These are phyloP conservation scores for Botrytis squamosa DNA, from an alignment of 2,329 filamentous ascomycete genomes.

Conservation along the genomic window DNA sequence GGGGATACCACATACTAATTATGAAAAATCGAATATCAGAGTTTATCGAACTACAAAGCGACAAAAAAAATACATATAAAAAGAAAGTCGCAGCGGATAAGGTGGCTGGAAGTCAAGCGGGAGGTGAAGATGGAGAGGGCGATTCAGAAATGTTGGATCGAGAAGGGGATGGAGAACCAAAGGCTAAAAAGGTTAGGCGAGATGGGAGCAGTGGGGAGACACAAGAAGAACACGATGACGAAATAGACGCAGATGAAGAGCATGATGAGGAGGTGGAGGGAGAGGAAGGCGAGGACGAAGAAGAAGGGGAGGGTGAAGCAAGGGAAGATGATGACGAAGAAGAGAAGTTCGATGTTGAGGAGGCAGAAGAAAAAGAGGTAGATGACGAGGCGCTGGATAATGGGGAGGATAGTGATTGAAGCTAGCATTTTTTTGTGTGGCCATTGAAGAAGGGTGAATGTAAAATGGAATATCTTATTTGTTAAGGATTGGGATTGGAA, in stretches of 20 bases:
- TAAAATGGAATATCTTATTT: not conserved
- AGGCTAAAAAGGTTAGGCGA: slow-evolving; percentile 34
- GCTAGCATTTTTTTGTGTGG: not conserved
- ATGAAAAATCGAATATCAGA: slow-evolving; percentile 42
- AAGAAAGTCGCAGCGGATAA: slow-evolving; percentile 68
- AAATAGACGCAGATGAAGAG: slow-evolving; percentile 50
- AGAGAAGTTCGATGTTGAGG: slow-evolving; percentile 54
- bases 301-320: slow-evolving; percentile 51
- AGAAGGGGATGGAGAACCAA: slow-evolving; percentile 23
- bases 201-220: slow-evolving; percentile 44
- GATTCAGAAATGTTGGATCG: slow-evolving; percentile 42
- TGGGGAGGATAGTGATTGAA: slow-evolving; percentile 50
- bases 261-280: slow-evolving; percentile 42
- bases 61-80: slow-evolving; percentile 72
- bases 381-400: slow-evolving; percentile 59
- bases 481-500: not conserved
- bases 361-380: slow-evolving; percentile 50
- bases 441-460: not conserved
- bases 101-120: slow-evolving; percentile 32
- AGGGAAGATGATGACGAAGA: slow-evolving; percentile 54
- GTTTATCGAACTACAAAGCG: slow-evolving; percentile 70
- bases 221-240: slow-evolving; percentile 25
- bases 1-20: slow-evolving; percentile 23
- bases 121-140: slow-evolving; percentile 43
- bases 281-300: slow-evolving; percentile 44